Conservation (phyloP, 2,329 filamentous ascomycete genomes). For the Xylariales sp. region DNA sequence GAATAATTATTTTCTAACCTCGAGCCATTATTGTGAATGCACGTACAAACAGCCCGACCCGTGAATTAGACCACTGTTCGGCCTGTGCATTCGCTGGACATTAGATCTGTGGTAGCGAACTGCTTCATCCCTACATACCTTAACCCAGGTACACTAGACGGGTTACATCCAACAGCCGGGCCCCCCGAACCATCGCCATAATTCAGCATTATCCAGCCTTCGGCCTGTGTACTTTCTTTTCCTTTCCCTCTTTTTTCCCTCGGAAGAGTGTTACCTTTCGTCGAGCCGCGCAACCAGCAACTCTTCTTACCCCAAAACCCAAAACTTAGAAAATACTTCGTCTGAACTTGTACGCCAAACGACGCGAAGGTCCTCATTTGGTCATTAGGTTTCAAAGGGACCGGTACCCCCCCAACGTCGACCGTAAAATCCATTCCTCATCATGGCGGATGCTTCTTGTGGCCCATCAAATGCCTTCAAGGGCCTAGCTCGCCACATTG, state of each 20-base stretch:
- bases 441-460: slow-evolving; percentile 65
- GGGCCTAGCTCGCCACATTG: slow-evolving; percentile 76
- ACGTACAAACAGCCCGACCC: neutral
- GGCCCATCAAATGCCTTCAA: slow-evolving; percentile 81
- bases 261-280: neutral
- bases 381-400: neutral
- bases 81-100: neutral
- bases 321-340: neutral
- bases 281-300: neutral
- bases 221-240: neutral
- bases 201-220: neutral
- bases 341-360: neutral
- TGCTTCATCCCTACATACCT: neutral
- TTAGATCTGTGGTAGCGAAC: neutral
- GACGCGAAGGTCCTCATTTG: neutral
- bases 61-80: neutral
- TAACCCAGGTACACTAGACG: neutral
- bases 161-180: too few relatives aligned
- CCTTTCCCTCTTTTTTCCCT: neutral
- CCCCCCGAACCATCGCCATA: neutral
- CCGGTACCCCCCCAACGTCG: neutral
- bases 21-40: neutral
- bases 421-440: slow-evolving; percentile 28
- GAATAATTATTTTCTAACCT: neutral
- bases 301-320: too few relatives aligned